Percentiles rank a stretch among this genome's conserved stretches.
These are phyloP conservation scores for Dichotomopilus funicola DNA, from an alignment of 2,329 filamentous ascomycete species.

Conservation along the genomic window DNA sequence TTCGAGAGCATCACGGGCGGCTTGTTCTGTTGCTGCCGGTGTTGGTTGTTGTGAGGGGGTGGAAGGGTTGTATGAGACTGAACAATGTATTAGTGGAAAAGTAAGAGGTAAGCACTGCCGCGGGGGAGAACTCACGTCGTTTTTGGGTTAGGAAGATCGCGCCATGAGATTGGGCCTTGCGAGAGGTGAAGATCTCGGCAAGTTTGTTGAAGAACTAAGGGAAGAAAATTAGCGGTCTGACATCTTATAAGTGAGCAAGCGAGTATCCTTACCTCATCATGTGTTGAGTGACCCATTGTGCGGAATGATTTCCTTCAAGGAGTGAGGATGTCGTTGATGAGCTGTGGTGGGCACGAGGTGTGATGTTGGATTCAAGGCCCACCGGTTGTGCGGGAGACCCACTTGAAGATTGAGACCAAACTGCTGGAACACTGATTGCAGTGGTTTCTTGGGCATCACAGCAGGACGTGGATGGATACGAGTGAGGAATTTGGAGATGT, in stretches of 20 bases:
- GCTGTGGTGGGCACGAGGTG: neutral
- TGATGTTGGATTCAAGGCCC: no score
- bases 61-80: neutral
- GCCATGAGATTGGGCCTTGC: constrained; percentile 64
- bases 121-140: constrained; percentile 46
- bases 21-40: constrained; percentile 31
- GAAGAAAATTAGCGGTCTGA: neutral
- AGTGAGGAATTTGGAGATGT: no score
- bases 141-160: constrained; percentile 72
- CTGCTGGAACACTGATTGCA: no score
- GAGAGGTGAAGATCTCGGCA: constrained; percentile 58
- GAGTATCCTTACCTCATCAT: constrained; percentile 34
- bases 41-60: neutral
- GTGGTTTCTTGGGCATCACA: no score
- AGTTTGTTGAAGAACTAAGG: constrained; percentile 67
- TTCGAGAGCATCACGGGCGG: constrained; percentile 37
- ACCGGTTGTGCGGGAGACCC: no score
- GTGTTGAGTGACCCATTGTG: constrained; percentile 32
- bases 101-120: no score
- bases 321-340: neutral
- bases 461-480: no score
- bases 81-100: no score
- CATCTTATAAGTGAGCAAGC: no score
- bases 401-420: no score
- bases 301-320: neutral